phyloP scores from a whole-genome alignment of 2,329 filamentous ascomycete species.

The Lecanosticta acicola region DNA sequence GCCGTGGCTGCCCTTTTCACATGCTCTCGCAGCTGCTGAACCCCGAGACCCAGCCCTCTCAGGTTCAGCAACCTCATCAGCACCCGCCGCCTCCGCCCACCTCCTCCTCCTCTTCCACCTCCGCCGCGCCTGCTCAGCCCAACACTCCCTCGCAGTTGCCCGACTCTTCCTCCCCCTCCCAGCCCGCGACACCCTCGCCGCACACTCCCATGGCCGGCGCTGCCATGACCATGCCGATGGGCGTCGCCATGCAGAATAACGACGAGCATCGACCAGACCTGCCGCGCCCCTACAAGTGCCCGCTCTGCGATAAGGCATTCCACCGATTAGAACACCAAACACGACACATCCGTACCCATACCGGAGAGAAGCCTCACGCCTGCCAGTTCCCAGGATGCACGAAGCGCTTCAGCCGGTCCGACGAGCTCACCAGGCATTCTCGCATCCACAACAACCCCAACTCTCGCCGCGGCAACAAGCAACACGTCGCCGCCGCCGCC shows the following conservation, averaged over 20 bases:
- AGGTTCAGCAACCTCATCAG: conserved; percentile 18
- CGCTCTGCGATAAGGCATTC: conserved; percentile 96
- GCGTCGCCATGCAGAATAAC: conserved; percentile 58
- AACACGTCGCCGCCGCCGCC: conserved; percentile 54
- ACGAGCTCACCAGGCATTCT: conserved; percentile 94
- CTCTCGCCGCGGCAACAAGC: conserved; percentile 87
- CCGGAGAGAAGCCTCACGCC: conserved; percentile 94
- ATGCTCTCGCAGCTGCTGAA: conserved; percentile 31
- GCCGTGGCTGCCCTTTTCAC: conserved; percentile 14
- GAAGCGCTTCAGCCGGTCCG: conserved; percentile 93
- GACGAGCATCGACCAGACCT: conserved; percentile 71
- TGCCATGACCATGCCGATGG: conserved; percentile 40
- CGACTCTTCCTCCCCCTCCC: conserved; percentile 8
- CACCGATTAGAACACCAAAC: conserved; percentile 94
- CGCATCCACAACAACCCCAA: conserved; percentile 99
- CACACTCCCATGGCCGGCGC: conserved; percentile 36
- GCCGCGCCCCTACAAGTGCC: conserved; percentile 95
- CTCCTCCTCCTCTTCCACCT: conserved; percentile 6
- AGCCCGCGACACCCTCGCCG: conserved; percentile 10
- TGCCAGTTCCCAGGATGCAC: conserved; percentile 94
- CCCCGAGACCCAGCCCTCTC: conserved; percentile 20
- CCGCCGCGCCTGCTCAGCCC: conserved; percentile 7
- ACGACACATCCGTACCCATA: conserved; percentile 90
- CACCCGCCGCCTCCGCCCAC: conserved; percentile 1
- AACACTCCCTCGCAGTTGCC: neutral